Percentiles rank a stretch among this genome's conserved stretches.
phyloP scores from a whole-genome alignment of 1,284 basidiomycete genomes.

The Rhodotorula sp. region DNA sequence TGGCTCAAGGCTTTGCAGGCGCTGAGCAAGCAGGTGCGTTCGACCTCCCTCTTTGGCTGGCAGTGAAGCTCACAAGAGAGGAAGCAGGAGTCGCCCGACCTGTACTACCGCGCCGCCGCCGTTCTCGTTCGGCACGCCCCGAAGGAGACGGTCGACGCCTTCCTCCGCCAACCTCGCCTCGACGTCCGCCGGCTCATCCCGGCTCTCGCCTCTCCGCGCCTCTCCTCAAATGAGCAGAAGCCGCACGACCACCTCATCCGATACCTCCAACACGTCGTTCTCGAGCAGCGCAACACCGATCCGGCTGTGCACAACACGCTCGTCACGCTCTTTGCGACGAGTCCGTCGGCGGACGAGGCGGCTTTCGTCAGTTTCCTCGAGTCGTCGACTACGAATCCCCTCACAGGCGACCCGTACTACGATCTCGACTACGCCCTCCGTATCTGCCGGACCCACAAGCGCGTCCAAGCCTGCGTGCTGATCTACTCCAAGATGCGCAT shows the following conservation, averaged over 20 bases:
- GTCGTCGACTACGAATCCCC: slow-evolving; percentile 74
- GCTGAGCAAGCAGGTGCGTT: slow-evolving; percentile 73
- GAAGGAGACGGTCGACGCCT: slow-evolving; percentile 84
- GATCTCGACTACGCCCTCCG: slow-evolving; percentile 95
- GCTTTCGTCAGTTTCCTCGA: slow-evolving; percentile 81
- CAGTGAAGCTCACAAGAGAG: background rate
- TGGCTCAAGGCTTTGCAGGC: slow-evolving; percentile 88
- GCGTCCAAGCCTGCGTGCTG: slow-evolving; percentile 87
- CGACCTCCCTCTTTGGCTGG: background rate
- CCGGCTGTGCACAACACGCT: slow-evolving; percentile 91
- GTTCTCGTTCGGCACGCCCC: slow-evolving; percentile 82
- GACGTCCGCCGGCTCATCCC: slow-evolving; percentile 85
- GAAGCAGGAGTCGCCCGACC: slow-evolving; percentile 58
- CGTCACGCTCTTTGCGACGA: slow-evolving; percentile 74
- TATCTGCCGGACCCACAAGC: slow-evolving; percentile 71
- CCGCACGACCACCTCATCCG: slow-evolving; percentile 71
- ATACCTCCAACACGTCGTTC: slow-evolving; percentile 80
- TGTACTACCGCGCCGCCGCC: slow-evolving; percentile 90
- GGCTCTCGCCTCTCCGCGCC: slow-evolving; percentile 57
- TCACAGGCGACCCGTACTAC: slow-evolving; percentile 84
- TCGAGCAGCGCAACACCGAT: slow-evolving; percentile 72
- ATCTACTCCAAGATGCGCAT: slow-evolving; percentile 98
- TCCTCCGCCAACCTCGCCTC: slow-evolving; percentile 75
- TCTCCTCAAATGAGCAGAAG: slow-evolving; percentile 46
- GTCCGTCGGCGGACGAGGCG: slow-evolving; percentile 58